Evolutionary conservation across 176 grass and related monocot genomes (phyloP).

Genomic region (Cenchrus fungigraminus): DNA sequence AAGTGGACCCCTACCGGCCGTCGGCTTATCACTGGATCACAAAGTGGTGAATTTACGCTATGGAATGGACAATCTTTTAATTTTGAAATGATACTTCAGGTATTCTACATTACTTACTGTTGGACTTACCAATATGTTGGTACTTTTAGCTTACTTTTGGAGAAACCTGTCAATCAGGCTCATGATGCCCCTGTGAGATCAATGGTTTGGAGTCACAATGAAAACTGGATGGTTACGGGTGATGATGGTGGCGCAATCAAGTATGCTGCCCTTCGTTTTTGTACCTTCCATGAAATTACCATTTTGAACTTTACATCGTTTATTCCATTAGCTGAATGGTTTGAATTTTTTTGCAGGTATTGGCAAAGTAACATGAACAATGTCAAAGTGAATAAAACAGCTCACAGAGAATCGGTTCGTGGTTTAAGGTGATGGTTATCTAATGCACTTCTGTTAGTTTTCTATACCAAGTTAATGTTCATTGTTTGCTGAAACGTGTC

Average conservation of each 20-base stretch:
- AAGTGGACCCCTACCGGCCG: slow-evolving; percentile 98
- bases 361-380: slow-evolving; percentile 99
- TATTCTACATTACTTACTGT: slow-evolving; percentile 43
- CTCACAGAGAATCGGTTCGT: slow-evolving; percentile 95
- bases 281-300: slow-evolving; percentile 8
- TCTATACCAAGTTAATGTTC: slow-evolving; percentile 18
- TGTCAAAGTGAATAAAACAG: slow-evolving; percentile 98
- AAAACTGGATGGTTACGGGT: slow-evolving; percentile 99
- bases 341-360: slow-evolving; percentile 66
- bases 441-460: slow-evolving; percentile 29
- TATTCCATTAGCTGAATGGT: slow-evolving; percentile 11
- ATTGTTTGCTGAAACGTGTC: slow-evolving; percentile 32
- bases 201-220: slow-evolving; percentile 99
- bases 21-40: slow-evolving; percentile 97
- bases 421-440: slow-evolving; percentile 70
- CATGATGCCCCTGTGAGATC: slow-evolving; percentile 98
- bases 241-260: slow-evolving; percentile 99
- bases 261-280: slow-evolving; percentile 51
- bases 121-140: slow-evolving; percentile 8
- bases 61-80: slow-evolving; percentile 99
- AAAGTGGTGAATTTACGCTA: slow-evolving; percentile 96
- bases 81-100: slow-evolving; percentile 99
- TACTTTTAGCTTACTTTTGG: slow-evolving; percentile 36
- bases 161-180: slow-evolving; percentile 58
- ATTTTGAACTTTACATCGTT: slow-evolving; percentile 32